A percentile compares a stretch with the other conserved stretches of the same genome.
These are phyloP conservation scores for Melaleuca alternifolia DNA, from an alignment of 345 rosid genomes.

Conservation along the genomic window DNA sequence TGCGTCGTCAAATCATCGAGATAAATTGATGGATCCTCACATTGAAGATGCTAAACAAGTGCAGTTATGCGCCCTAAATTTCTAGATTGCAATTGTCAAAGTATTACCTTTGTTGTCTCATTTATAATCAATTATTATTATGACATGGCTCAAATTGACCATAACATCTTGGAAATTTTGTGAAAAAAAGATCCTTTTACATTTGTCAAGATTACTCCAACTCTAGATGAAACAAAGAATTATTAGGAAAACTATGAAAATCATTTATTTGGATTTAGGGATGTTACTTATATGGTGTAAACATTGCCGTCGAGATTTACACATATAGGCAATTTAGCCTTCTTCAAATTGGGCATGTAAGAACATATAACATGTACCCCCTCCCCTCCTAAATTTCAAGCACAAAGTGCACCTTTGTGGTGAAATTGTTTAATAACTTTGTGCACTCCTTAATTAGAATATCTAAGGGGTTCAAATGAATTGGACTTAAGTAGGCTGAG, in stretches of 20 bases:
- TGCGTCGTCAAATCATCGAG: neutral
- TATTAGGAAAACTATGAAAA: neutral
- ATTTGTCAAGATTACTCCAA: neutral
- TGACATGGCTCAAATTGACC: neutral
- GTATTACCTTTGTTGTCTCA: neutral
- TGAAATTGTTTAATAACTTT: no score
- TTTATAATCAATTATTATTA: neutral
- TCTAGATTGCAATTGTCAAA: neutral
- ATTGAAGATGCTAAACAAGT: neutral
- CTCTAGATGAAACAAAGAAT: neutral
- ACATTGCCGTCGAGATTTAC: neutral
- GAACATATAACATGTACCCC: neutral
- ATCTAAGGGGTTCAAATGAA: no score
- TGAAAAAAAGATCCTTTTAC: neutral
- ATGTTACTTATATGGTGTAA: neutral
- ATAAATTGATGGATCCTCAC: neutral
- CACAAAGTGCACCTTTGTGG: no score
- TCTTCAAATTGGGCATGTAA: neutral
- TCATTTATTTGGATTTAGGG: neutral
- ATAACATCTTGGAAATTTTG: no score
- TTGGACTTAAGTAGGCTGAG: no score
- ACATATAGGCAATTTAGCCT: neutral
- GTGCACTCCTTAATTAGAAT: no score
- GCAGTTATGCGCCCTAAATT: neutral
- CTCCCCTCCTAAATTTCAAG: no score